phyloP scores from a whole-genome alignment of 768 basidiomycete genomes.

The Pilatotrama ljubarskyi region DNA sequence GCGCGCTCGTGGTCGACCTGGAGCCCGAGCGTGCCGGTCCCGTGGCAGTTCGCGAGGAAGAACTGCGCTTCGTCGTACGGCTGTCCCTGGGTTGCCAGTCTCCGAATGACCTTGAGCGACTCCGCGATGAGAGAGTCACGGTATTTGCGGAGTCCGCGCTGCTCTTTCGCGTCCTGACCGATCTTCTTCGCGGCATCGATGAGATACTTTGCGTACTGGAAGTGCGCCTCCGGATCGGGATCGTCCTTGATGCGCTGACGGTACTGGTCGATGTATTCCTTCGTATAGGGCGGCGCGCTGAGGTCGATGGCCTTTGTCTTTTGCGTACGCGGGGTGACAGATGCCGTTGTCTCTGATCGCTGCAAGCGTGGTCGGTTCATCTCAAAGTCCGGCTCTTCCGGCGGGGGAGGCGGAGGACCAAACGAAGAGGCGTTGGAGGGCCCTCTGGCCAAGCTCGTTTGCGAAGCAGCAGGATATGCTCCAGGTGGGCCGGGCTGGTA shows the following conservation, averaged over 20 bases:
- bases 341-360: constrained; percentile 57
- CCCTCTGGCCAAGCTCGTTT: constrained; percentile 13
- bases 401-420: constrained; percentile 11
- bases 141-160: constrained; percentile 86
- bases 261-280: constrained; percentile 97
- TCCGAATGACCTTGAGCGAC: constrained; percentile 88
- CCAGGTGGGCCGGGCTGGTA: constrained; percentile 20
- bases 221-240: constrained; percentile 97
- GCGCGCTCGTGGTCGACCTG: constrained; percentile 97
- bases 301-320: constrained; percentile 84
- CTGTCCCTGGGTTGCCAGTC: constrained; percentile 88
- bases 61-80: constrained; percentile 97
- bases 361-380: constrained; percentile 51
- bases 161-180: constrained; percentile 68
- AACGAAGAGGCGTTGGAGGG: constrained; percentile 20
- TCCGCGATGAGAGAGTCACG: constrained; percentile 85
- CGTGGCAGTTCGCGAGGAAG: constrained; percentile 96
- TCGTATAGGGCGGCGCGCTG: constrained; percentile 84
- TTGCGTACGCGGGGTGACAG: constrained; percentile 55
- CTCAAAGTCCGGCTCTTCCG: constrained; percentile 51
- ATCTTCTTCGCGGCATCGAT: constrained; percentile 97
- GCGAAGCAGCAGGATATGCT: constrained; percentile 25
- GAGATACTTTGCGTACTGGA: constrained; percentile 96
- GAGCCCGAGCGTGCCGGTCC: constrained; percentile 93
- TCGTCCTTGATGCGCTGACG: constrained; percentile 96